Conservation (phyloP, 2,329 filamentous ascomycete genomes). For the Zelopaecilomyces penicillatus region DNA sequence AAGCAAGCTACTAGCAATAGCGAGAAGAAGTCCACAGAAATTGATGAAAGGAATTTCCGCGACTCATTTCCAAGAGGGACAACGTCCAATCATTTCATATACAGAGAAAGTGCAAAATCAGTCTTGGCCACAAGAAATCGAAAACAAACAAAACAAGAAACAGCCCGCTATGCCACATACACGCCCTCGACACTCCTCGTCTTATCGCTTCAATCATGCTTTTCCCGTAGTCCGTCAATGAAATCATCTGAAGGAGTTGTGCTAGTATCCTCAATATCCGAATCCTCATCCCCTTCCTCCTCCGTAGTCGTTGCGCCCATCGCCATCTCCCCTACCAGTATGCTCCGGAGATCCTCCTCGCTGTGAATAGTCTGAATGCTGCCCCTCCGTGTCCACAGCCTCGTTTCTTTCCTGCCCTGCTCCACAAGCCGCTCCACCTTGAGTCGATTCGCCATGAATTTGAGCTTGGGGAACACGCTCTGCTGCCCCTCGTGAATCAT, state of each 20-base stretch:
- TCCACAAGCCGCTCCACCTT: conserved; percentile 69
- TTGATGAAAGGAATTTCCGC: too few relatives aligned
- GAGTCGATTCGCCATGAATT: conserved; percentile 82
- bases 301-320: conserved; percentile 27
- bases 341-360: conserved; percentile 48
- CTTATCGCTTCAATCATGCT: background rate
- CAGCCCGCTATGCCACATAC: too few relatives aligned
- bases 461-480: conserved; percentile 81
- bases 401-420: conserved; percentile 45
- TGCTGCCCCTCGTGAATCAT: conserved; percentile 91
- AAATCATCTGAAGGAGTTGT: conserved; percentile 4
- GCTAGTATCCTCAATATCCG: conserved; percentile 11
- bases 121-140: too few relatives aligned
- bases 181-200: too few relatives aligned
- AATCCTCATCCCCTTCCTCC: conserved; percentile 27
- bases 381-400: conserved; percentile 37
- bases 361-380: conserved; percentile 54
- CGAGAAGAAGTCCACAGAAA: too few relatives aligned
- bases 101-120: too few relatives aligned
- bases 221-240: conserved; percentile 16
- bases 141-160: too few relatives aligned
- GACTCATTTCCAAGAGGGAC: too few relatives aligned
- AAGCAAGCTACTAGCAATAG: too few relatives aligned
- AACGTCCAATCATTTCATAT: too few relatives aligned
- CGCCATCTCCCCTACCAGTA: conserved; percentile 32